A percentile compares a stretch with the other conserved stretches of the same genome.
Evolutionary conservation across 2,329 filamentous ascomycete genomes (phyloP).

Genomic region (Claviceps sp.): DNA sequence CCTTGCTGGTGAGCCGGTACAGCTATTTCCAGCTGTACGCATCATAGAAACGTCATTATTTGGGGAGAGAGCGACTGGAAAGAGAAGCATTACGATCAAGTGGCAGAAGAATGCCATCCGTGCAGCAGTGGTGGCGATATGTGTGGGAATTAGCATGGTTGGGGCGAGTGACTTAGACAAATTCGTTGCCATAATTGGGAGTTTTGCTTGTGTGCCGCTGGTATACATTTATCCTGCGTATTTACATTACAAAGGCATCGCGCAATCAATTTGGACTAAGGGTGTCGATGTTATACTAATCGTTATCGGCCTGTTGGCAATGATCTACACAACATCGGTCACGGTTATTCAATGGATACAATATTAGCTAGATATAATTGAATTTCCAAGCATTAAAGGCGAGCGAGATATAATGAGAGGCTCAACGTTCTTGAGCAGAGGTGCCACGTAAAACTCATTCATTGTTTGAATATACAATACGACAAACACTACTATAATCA

Average conservation of each 20-base stretch:
- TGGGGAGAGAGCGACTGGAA: conserved; percentile 50
- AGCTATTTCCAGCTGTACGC: conserved; percentile 59
- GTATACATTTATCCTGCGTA: conserved; percentile 67
- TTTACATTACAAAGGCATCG: conserved; percentile 55
- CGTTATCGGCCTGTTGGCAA: conserved; percentile 47
- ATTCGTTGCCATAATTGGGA: conserved; percentile 62
- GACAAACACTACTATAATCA: too few relatives aligned
- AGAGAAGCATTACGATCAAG: conserved; percentile 49
- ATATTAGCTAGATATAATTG: not conserved
- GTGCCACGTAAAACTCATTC: too few relatives aligned
- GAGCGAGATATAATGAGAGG: too few relatives aligned
- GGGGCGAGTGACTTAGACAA: conserved; percentile 59
- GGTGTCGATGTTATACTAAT: conserved; percentile 49
- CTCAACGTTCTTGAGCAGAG: too few relatives aligned
- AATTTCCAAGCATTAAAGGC: too few relatives aligned
- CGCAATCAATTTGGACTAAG: conserved; percentile 41
- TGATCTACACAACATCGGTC: conserved; percentile 57
- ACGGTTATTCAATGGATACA: conserved; percentile 31
- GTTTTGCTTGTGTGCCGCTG: conserved; percentile 59
- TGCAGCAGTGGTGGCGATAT: conserved; percentile 40
- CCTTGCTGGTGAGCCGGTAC: conserved; percentile 59
- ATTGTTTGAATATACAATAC: too few relatives aligned
- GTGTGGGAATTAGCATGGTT: conserved; percentile 45
- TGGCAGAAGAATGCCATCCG: conserved; percentile 66
- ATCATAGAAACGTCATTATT: conserved; percentile 59